Base-by-base conservation (phyloP, 2,329 filamentous ascomycete genomes). In the Rasamsonia emersonii region DNA sequence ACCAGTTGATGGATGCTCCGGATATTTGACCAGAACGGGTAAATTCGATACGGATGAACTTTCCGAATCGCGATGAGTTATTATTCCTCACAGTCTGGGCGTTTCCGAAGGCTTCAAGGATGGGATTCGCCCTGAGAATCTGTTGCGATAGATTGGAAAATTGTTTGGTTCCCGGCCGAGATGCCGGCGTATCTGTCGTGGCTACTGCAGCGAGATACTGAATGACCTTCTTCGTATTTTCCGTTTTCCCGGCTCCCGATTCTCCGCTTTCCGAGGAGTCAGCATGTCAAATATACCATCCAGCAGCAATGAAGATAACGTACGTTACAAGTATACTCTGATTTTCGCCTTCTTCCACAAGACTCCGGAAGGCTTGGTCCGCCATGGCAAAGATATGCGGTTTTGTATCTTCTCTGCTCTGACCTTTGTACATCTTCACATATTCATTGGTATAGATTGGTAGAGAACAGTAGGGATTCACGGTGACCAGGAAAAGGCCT, bases 221-320 rank as follows among this genome's bases (percentile, higher is more conserved):
- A 34, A 98, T 98, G 46, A 98, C 91, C 58, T 98, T 98, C 56
- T 98, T 98, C 10, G 91, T 98, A 55, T 98, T 98, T 57, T 98
- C 91, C 0, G 91, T 98, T 65, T 98, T 98, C 47, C 91, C 91
- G 19, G 91, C 91, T 53, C 91, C 91, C 11, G 91, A 98, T 64
- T 98, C 91, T 61, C 91, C 91, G 3, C 70, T 72, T 18, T 23
- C 5, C 9, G 1, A 20, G 24, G 1, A 32, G 10, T 18, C 9
- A 4, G 9, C 10, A 28, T 15, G 3, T 4, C 10, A 10, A 10
- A 10, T 24, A 16, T 13, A 3, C 6, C 19, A 31, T 5, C 17
- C 21, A 6, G 3, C 13, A 18, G 13, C n/a, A n/a, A n/a, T n/a
- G n/a, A n/a, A n/a, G n/a, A n/a, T n/a, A 18, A 64, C 68, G 53